Evolutionary conservation across 2,329 filamentous ascomycete genomes (phyloP), one percentile per base, ranked within the genome.

Genomic region (Colletotrichum lentis): DNA sequence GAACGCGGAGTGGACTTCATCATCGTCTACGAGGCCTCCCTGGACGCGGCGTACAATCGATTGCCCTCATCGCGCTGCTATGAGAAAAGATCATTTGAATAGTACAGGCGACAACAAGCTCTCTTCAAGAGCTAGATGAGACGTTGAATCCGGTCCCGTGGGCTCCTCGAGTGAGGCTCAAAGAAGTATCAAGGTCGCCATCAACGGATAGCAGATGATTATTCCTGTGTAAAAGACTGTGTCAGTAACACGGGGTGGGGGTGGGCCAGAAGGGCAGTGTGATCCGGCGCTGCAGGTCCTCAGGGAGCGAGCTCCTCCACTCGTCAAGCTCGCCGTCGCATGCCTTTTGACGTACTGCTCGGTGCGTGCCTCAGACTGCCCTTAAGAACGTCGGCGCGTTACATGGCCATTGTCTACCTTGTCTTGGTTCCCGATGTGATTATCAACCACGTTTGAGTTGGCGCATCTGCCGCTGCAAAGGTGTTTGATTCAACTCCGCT

Each of bases 1-100:
- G 72, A 72, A 1, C 72, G 76, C 1, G 56, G 68, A 1, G 59
- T 76, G 5, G 73, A 75, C 27, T 70, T 78, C 20, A 74, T 79
- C 43, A 74, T 78, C 22, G 73, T 75, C 0, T 78, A 76, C 41
- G 76, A 79, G 49, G 73, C 74, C 18, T 76, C 75, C 1, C 72
- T 71, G 0, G 75, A 76, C 12, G 69, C 74, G 0, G 22, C 47
- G 1, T 71, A 77, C 27, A 54, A n/a, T n/a, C n/a, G 6, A 49
- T 64, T 43, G 41, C 41, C 3, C 44, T 59, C 7, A 64, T 59
- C 35, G 60, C 61, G 12, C 22, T 67, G 24, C 6, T 58, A 0
- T 59, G 20, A 37, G n/a, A 35, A 35, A 5, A 8, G 8, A 18
- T 12, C 7, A 12, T 18, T 10, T 35, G 20, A 24, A n/a, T 24